These are phyloP conservation scores for Piromyces sp. DNA, from an alignment of 192 early-diverging fungal genomes.

Conservation along the genomic window DNA sequence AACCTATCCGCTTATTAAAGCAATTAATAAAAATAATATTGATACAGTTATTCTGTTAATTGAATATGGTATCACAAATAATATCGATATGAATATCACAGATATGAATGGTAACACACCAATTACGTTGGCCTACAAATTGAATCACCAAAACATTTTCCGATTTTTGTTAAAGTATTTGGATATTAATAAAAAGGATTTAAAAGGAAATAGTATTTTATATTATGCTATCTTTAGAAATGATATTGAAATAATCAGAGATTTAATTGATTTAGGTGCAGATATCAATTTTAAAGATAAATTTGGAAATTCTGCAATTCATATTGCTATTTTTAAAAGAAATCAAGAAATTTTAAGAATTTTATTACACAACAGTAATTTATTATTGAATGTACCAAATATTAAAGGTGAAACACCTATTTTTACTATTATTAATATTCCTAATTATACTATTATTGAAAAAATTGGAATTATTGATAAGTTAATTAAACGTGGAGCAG, in stretches of 20 bases:
- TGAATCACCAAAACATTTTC: neutral
- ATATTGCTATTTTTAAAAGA: neutral
- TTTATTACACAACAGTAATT: neutral
- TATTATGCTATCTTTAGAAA: neutral
- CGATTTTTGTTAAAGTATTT: neutral
- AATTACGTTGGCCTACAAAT: neutral
- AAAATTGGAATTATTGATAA: neutral
- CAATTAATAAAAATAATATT: neutral
- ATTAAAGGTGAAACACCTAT: neutral
- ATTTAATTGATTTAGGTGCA: neutral
- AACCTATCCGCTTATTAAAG: neutral
- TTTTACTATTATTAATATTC: neutral
- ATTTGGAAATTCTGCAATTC: neutral
- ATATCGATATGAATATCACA: neutral
- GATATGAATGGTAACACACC: neutral
- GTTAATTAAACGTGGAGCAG: neutral
- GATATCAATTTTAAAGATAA: neutral
- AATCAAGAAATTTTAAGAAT: neutral
- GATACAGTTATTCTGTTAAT: neutral
- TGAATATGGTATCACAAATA: neutral
- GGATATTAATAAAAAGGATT: neutral
- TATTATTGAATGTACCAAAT: neutral
- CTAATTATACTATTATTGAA: neutral
- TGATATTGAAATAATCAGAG: neutral
- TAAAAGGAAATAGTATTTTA: neutral